These are phyloP conservation scores for Pythium aphanidermatum DNA, from an alignment of 352 stramenopile genomes.

Conservation along the genomic window DNA sequence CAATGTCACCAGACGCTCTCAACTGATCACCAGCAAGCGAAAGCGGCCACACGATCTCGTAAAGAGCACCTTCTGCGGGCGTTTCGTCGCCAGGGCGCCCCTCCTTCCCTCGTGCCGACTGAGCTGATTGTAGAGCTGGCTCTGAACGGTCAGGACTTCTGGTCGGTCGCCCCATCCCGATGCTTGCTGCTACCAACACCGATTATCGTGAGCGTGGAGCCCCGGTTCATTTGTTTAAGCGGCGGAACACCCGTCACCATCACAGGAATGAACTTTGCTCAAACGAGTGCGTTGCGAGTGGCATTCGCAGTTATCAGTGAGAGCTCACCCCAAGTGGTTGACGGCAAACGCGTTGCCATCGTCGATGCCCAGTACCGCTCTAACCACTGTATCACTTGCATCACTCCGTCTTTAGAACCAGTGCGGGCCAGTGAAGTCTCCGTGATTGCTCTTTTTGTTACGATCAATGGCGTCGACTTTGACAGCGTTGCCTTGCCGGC, in stretches of 20 bases:
- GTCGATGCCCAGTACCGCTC: conserved; percentile 29
- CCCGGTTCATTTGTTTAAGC: conserved; percentile 19
- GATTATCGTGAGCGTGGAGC: conserved; percentile 14
- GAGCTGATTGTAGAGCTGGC: conserved; percentile 31
- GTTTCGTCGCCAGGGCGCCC: conserved; percentile 13
- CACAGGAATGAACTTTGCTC: conserved; percentile 29
- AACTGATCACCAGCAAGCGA: not conserved
- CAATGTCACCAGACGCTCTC: not conserved
- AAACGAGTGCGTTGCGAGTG: conserved; percentile 22
- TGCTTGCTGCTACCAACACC: conserved; percentile 17
- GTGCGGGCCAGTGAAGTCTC: conserved; percentile 11
- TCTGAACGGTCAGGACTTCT: conserved; percentile 36
- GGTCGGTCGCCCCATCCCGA: conserved; percentile 21
- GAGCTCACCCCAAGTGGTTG: not conserved
- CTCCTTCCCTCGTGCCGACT: conserved; percentile 21
- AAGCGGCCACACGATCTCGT: conserved; percentile 8
- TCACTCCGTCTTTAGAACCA: conserved; percentile 20
- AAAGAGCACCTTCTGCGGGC: conserved; percentile 34
- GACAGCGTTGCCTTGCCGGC: conserved; percentile 28
- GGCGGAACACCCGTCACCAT: conserved; percentile 26
- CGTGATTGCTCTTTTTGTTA: conserved; percentile 20
- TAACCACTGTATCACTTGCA: conserved; percentile 20
- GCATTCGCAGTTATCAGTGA: conserved; percentile 19
- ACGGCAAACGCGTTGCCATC: conserved; percentile 14
- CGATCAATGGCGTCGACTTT: conserved; percentile 35